Conservation (phyloP, 306 rosid species). For the Senna tora region DNA sequence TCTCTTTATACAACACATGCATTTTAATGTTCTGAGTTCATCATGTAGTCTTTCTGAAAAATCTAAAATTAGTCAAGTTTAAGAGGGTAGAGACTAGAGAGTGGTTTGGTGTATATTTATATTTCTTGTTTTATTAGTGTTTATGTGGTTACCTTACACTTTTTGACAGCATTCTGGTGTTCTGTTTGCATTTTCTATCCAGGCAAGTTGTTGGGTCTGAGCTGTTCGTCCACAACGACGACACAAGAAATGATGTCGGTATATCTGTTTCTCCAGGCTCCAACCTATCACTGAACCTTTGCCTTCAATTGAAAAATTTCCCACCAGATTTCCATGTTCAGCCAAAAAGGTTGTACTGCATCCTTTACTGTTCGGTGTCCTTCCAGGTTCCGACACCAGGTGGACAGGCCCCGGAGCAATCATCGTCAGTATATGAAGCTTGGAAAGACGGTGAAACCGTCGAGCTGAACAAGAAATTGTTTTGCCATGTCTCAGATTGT, state of each 20-base stretch:
- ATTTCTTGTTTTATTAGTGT: not conserved
- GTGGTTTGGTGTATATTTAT: not conserved
- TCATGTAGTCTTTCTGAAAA: not conserved
- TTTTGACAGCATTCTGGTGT: not conserved
- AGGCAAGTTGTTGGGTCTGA: slow-evolving; percentile 63
- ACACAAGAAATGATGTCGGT: slow-evolving; percentile 34
- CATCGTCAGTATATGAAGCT: slow-evolving; percentile 31
- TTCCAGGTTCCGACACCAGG: slow-evolving; percentile 31
- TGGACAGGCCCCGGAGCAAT: slow-evolving; percentile 16
- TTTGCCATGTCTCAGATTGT: slow-evolving; percentile 40
- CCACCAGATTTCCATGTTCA: slow-evolving; percentile 35
- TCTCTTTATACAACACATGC: not conserved
- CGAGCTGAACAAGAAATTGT: slow-evolving; percentile 50
- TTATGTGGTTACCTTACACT: not conserved
- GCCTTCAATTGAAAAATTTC: slow-evolving; percentile 61
- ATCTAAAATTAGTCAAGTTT: not conserved
- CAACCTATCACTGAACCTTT: slow-evolving; percentile 55
- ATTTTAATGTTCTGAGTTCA: not conserved
- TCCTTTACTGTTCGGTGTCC: slow-evolving; percentile 49
- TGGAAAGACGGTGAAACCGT: slow-evolving; percentile 56
- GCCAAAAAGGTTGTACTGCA: slow-evolving; percentile 50
- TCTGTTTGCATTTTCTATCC: slow-evolving; percentile 33
- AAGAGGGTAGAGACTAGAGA: no score
- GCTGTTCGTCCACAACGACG: slow-evolving; percentile 47
- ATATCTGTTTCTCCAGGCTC: slow-evolving; percentile 46